Percentiles rank a stretch among this genome's conserved stretches.
Evolutionary conservation across 23 red algal genomes (phyloP).

Genomic region (Cyanidiococcus yangmingshanensis): DNA sequence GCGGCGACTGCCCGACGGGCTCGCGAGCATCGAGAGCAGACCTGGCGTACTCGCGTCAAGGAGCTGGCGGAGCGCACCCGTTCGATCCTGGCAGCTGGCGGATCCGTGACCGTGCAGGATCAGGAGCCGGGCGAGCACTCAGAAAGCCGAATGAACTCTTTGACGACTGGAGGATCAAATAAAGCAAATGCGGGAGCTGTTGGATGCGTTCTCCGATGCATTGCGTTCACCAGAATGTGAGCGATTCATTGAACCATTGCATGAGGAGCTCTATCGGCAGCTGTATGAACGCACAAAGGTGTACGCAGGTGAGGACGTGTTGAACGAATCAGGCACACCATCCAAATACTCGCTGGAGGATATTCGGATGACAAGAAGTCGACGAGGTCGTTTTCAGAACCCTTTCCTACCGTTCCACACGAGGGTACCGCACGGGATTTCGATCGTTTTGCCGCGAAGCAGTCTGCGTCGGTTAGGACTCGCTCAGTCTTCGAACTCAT

Average conservation of each 20-base stretch:
- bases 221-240: not conserved
- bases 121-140: not conserved
- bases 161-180: not conserved
- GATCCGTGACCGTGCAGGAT: not conserved
- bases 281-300: no score
- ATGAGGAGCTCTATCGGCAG: not conserved
- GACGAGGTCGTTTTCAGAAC: not conserved
- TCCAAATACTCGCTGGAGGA: not conserved
- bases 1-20: constrained; percentile 3
- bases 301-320: no score
- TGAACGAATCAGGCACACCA: no score
- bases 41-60: not conserved
- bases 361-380: not conserved
- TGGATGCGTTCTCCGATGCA: not conserved
- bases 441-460: not conserved
- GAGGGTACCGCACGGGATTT: not conserved
- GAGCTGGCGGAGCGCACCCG: not conserved
- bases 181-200: not conserved
- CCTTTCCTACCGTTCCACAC: not conserved
- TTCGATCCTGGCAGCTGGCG: not conserved
- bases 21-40: not conserved
- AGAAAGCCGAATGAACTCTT: not conserved
- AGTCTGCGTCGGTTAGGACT: not conserved
- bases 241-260: not conserved
- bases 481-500: not conserved